Percentiles rank a stretch among this genome's conserved stretches.
Evolutionary conservation across 805 yeast species (phyloP).

Genomic region (Lachancea meyersii): DNA sequence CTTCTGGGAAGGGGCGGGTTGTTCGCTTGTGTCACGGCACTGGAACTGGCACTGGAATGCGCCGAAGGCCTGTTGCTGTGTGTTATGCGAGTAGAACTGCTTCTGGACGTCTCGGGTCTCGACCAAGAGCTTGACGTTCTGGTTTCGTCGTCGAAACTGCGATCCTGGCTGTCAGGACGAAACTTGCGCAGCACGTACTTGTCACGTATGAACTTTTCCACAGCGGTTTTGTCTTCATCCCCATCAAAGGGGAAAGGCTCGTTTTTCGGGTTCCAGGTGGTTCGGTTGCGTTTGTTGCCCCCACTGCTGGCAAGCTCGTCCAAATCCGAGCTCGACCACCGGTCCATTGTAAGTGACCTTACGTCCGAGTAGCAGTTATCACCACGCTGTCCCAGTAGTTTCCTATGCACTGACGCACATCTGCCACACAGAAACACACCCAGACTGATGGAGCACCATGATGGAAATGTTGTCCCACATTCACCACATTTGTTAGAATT

Average conservation of each 20-base stretch:
- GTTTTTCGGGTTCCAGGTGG: constrained; percentile 61
- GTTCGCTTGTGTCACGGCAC: constrained; percentile 10
- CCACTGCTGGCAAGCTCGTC: constrained; percentile 35
- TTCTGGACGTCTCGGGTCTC: constrained; percentile 17
- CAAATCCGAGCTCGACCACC: constrained; percentile 57
- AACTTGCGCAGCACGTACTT: constrained; percentile 64
- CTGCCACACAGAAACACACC: constrained; percentile 79
- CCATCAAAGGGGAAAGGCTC: constrained; percentile 71
- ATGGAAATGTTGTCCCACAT: constrained; percentile 63
- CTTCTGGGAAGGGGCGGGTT: constrained; percentile 7
- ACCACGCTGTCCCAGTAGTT: constrained; percentile 42
- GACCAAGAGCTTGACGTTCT: constrained; percentile 6
- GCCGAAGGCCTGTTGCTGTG: constrained; percentile 5
- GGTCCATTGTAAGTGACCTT: constrained; percentile 66
- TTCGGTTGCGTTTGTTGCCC: constrained; percentile 59
- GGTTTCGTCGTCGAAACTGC: constrained; percentile 26
- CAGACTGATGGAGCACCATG: constrained; percentile 34
- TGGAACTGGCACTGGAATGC: constrained; percentile 9
- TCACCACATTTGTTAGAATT: constrained; percentile 76
- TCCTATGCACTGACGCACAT: constrained; percentile 74
- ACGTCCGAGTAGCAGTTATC: constrained; percentile 50
- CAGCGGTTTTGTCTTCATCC: constrained; percentile 53
- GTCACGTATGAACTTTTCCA: constrained; percentile 55
- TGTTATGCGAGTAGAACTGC: constrained; percentile 11
- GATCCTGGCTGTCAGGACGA: constrained; percentile 26